Conservation (phyloP, 78 protist species). For the Dictyostelium purpureum region DNA sequence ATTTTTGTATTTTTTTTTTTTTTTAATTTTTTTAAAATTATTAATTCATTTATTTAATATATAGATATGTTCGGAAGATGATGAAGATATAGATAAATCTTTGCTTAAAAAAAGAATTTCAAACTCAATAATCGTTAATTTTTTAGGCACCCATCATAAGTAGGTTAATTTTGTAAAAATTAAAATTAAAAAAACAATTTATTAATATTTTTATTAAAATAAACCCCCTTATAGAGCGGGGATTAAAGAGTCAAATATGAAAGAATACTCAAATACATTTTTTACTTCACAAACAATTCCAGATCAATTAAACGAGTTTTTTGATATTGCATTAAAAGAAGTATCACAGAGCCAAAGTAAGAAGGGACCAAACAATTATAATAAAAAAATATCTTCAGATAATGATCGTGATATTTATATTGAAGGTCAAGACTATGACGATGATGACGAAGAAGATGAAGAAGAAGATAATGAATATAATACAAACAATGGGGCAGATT, state of each 20-base stretch:
- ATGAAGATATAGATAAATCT: neutral
- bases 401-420: neutral
- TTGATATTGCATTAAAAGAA: constrained; percentile 41
- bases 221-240: neutral
- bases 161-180: neutral
- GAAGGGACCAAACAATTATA: neutral
- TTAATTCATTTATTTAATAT: neutral
- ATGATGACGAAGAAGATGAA: neutral
- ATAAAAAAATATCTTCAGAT: neutral
- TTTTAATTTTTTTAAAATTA: neutral
- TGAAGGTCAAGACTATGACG: neutral
- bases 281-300: constrained; percentile 14
- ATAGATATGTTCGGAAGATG: constrained; percentile 15
- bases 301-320: neutral
- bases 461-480: neutral
- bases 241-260: constrained; percentile 24
- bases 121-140: constrained; percentile 29
- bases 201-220: neutral
- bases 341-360: neutral
- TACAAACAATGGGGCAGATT: neutral
- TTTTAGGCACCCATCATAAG: constrained; percentile 41
- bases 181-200: too few relatives aligned
- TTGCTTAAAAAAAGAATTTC: constrained; percentile 8
- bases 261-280: constrained; percentile 9
- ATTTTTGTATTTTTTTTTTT: neutral